Base-by-base conservation (phyloP, 345 rosid genomes). In the Linum lewisii region DNA sequence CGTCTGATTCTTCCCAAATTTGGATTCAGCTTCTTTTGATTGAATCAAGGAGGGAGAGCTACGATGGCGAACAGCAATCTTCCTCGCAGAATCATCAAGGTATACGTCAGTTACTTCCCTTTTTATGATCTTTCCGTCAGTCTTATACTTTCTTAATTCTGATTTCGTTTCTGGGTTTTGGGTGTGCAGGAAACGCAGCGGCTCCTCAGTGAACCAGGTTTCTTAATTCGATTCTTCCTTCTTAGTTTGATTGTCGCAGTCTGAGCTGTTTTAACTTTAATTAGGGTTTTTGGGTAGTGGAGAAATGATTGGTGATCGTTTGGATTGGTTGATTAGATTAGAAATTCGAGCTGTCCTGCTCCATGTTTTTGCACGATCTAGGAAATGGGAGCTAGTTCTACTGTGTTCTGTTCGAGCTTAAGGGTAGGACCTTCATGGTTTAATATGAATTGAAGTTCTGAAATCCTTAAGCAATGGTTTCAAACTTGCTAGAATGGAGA, bases 171-270 rank as follows among this genome's bases (percentile, higher is more conserved):
- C 22, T 69, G 32, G 53, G 42, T 63, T 15, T 16, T 50, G 18
- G 21, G 32, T 68, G 42, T 29, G 60, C 52, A 93, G 97, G 99
- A 93, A 82, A 93, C 99, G 24, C 97, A 90, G 64, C 97, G 99
- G 63, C 92, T 93, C 25, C 99, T 93, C 71, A 93, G 96, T 67
- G 99, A 93, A 72, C 99, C 99, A 47, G 99, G 99, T 87, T 36
- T 37, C 60, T 51, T 19, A 50, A 52, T 45, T 22, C n/a, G 15
- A 29, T 13, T 51, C 21, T 15, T 20, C 21, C 6, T 34, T 24
- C 7, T 23, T 20, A 5, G 11, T 42, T 42, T 11, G 16, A 9
- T 42, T 42, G 13, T 42, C 47, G 47, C 18, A 11, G 47, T 42
- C 4, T 42, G 14, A 29, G 7, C 34, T 29, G 7, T 29, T 8